Base-by-base conservation (phyloP, 345 rosid species). In the Lagerstroemia speciosa region DNA sequence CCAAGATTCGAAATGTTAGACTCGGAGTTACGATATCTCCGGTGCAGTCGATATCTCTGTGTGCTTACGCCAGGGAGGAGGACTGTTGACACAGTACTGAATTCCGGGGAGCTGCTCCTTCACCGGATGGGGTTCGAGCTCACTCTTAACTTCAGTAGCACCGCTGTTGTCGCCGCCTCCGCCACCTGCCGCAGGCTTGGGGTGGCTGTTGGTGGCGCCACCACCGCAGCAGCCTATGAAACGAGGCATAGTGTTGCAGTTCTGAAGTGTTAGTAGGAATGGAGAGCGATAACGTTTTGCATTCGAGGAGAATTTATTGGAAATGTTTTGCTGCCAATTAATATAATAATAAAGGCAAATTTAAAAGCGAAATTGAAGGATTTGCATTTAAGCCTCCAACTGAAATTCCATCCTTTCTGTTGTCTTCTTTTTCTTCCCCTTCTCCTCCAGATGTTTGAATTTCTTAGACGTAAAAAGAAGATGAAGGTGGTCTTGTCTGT, bases 31-130 rank as follows among this genome's bases (percentile, higher is more conserved):
- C 55, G 26, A 48, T 22, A 5, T 19, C 24, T 48, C n/a, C 9
- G 24, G 17, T 48, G 26, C 24, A 48, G 9, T 19, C 46, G 24
- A 48, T 20, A 48, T 2, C 24, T 19, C n/a, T 4, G 20, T 2
- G 67, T 37, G 43, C 84, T 11, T 38, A 89, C 96, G 68, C 92
- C 96, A 87, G 70, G 90, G 87, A 77, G 91, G 91, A 72, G 90
- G 90, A 64, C 95, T 86, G 50, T 89, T 89, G 29, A 89, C 75
- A 65, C 88, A 86, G 38, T 80, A 89, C 34, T 87, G 85, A 66
- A 87, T 67, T 60, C 90, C 92, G 3, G 88, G 90, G 11, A 87
- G 74, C 58, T 86, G 63, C 34, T 58, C 63, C 20, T 58, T 27
- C 34, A 58, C 63, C 29, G 63, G 63, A 30, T 58, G 63, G 20